These are phyloP conservation scores for Porcisia hertigi DNA, from an alignment of 208 protist genomes.

Conservation along the genomic window DNA sequence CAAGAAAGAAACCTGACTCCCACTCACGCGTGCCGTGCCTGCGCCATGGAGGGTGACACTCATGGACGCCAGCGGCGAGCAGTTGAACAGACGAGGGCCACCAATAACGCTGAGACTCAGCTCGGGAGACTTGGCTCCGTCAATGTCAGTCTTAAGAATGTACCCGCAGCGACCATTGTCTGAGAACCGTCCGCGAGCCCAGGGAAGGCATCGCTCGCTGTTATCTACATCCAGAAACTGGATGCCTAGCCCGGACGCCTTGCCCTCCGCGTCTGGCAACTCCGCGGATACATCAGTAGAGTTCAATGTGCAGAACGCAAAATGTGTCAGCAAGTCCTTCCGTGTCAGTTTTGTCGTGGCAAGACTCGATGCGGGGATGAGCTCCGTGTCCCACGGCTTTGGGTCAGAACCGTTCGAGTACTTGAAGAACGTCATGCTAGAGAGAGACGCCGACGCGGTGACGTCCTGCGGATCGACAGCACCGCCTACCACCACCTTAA, in stretches of 20 bases:
- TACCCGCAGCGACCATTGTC: conserved; percentile 89
- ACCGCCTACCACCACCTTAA: conserved; percentile 86
- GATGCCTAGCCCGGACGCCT: conserved; percentile 53
- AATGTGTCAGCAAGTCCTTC: conserved; percentile 62
- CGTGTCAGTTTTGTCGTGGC: conserved; percentile 33
- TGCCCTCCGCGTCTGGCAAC: conserved; percentile 38
- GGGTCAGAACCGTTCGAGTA: conserved; percentile 39
- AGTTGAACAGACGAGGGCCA: conserved; percentile 66
- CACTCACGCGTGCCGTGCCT: conserved; percentile 52
- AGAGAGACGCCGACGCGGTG: conserved; percentile 54
- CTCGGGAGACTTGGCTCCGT: conserved; percentile 42
- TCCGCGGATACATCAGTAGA: conserved; percentile 8
- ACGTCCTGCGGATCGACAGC: conserved; percentile 68
- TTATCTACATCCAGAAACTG: conserved; percentile 79
- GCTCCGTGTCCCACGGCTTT: conserved; percentile 73
- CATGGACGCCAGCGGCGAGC: conserved; percentile 41
- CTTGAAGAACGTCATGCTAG: conserved; percentile 81
- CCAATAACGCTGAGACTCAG: conserved; percentile 69
- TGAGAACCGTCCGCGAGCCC: conserved; percentile 69
- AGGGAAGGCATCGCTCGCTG: conserved; percentile 47
- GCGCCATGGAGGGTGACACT: conserved; percentile 52
- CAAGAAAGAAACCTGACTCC: conserved; percentile 63
- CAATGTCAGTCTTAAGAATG: conserved; percentile 70
- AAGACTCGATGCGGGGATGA: conserved; percentile 26
- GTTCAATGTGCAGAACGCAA: conserved; percentile 64